These are phyloP conservation scores for Aspergillus funiculosus DNA, from an alignment of 495 filamentous ascomycete species.

Conservation along the genomic window DNA sequence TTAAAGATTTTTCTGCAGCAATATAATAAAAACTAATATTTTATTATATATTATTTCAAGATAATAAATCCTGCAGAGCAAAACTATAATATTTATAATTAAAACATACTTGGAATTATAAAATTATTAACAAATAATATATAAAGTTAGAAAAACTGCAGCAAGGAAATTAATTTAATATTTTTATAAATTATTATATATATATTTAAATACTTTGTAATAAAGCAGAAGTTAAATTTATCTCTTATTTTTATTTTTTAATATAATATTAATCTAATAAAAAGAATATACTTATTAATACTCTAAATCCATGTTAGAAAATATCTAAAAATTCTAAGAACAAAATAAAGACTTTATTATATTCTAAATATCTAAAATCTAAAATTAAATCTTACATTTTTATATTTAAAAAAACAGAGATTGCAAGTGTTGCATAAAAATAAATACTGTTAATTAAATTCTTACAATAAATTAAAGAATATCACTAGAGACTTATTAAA, in stretches of 20 bases:
- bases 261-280: conserved; percentile 9
- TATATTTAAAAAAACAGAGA: too few species aligned
- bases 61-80: conserved; percentile 21
- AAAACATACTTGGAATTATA: conserved; percentile 27
- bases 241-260: conserved; percentile 9
- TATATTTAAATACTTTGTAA: conserved; percentile 26
- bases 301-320: background rate
- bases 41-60: conserved; percentile 22
- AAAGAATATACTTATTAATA: background rate
- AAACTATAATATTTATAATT: conserved; percentile 32
- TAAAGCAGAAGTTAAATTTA: conserved; percentile 12
- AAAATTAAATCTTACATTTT: background rate
- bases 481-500: too few species aligned
- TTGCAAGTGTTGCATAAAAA: too few species aligned
- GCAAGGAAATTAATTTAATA: background rate
- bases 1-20: conserved; percentile 6
- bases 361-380: background rate
- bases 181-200: conserved; percentile 18
- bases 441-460: too few species aligned
- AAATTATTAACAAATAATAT: conserved; percentile 24
- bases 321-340: background rate
- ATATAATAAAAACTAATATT: background rate
- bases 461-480: too few species aligned
- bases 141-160: conserved; percentile 17
- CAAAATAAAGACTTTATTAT: background rate